phyloP scores from a whole-genome alignment of 352 stramenopile genomes.

The Aphanomyces stellatus region DNA sequence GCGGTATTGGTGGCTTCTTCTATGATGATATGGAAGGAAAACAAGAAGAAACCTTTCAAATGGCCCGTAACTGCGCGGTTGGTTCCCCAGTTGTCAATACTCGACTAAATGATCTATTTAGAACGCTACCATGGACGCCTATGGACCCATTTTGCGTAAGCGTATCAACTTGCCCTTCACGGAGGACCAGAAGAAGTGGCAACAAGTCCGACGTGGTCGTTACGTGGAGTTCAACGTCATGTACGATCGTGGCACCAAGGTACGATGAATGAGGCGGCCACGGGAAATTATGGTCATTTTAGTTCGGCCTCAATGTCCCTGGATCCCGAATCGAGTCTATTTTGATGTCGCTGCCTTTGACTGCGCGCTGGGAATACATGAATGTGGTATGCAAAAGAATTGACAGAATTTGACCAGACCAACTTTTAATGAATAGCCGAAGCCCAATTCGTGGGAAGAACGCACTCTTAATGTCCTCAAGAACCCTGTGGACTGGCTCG shows the following conservation, averaged over 20 bases:
- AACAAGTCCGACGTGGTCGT: constrained; percentile 92
- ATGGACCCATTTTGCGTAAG: constrained; percentile 92
- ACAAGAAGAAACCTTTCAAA: constrained; percentile 81
- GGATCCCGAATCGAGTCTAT: constrained; percentile 97
- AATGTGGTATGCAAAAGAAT: constrained; percentile 29
- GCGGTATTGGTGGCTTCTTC: constrained; percentile 97
- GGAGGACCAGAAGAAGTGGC: constrained; percentile 95
- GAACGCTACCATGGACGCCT: constrained; percentile 87
- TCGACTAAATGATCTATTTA: not conserved
- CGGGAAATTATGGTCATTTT: not conserved
- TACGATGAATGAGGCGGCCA: not conserved
- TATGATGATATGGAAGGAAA: constrained; percentile 97
- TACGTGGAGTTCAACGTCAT: constrained; percentile 99
- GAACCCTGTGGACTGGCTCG: constrained; percentile 91
- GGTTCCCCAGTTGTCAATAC: constrained; percentile 34
- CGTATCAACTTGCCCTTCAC: constrained; percentile 96
- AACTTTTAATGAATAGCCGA: constrained; percentile 52
- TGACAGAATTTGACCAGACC: not conserved
- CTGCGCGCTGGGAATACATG: constrained; percentile 96
- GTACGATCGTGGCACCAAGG: constrained; percentile 96
- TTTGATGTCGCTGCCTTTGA: constrained; percentile 97
- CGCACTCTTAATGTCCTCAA: constrained; percentile 91
- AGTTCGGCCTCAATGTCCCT: constrained; percentile 94
- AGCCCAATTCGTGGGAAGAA: constrained; percentile 85
- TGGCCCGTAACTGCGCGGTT: constrained; percentile 50